Base-by-base conservation (phyloP, 2,329 filamentous ascomycete genomes). In the Xylariaceae sp. region DNA sequence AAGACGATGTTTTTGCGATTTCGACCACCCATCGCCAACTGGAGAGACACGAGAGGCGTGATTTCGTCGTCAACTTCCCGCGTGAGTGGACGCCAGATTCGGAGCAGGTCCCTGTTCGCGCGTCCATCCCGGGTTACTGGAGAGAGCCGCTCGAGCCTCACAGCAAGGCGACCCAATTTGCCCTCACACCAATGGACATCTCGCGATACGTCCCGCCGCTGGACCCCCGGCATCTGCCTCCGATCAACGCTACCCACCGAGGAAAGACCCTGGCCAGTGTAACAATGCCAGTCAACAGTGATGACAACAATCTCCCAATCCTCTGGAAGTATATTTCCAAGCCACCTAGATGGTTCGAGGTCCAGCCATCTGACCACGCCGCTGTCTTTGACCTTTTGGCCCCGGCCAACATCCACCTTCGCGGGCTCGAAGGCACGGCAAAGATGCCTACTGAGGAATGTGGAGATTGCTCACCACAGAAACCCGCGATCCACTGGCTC, bases 1-100 rank as follows among this genome's bases (percentile, higher is more conserved):
- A 49, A 4, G 19, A 52, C 4, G 61, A 64, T 39, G 34, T 41
- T 5, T 62, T 55, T 16, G 50, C 62, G 13, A 49, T 64, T 15
- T 52, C 61, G 2, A 28, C 44, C 11, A 49, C 55, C 3, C 46
- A 50, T 9, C 50, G 54, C 11, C 45, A 50, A n/a, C 30, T 62
- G 2, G 58, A 62, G 16, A 12, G 31, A 3, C 51, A 60, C 16
- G 62, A 65, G 36, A 53, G 60, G 36, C 52, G 60, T 8, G 60
- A 63, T 32, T 40, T 52, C 4, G n/a, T 54, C 9, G 11, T 56
- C 26, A 45, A 29, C 32, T 55, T 55, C 15, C 9, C 24, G 1
- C 42, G 42, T 6, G 3, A 9, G 2, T 49, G 47, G 47, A 42
- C 40, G 9, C 46, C 46, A n/a, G 15, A 27, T 12, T 9, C 8